Evolutionary conservation across 2,329 filamentous ascomycete species (phyloP).

Genomic region (Sporothrix sp.): DNA sequence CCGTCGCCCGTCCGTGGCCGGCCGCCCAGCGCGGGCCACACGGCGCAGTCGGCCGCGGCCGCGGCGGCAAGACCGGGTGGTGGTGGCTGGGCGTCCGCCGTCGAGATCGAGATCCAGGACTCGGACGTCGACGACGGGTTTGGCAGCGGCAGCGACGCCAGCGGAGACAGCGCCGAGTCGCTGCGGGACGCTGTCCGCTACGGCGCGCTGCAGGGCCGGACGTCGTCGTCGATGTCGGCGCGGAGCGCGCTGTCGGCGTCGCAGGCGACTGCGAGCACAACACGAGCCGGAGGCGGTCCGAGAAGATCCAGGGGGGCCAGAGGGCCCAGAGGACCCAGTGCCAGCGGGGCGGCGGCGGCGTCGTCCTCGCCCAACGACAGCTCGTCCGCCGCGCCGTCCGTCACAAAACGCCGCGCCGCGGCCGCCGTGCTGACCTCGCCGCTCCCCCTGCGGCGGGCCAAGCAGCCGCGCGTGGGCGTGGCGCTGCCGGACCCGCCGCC

Average conservation of each 20-base stretch:
- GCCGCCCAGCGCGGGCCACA: background rate
- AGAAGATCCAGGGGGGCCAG: too few species aligned
- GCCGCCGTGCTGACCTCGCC: slow-evolving; percentile 28
- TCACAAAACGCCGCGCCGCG: slow-evolving; percentile 13
- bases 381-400: slow-evolving; percentile 7
- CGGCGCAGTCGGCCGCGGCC: too few species aligned
- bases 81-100: too few species aligned
- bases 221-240: background rate
- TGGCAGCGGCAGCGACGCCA: background rate
- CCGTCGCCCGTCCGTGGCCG: background rate
- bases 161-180: slow-evolving; percentile 6
- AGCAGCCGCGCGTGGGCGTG: slow-evolving; percentile 10
- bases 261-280: too few species aligned
- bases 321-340: too few species aligned
- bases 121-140: slow-evolving; percentile 12
- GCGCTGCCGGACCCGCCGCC: slow-evolving; percentile 26
- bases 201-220: background rate
- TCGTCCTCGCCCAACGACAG: slow-evolving; percentile 6
- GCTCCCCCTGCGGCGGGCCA: slow-evolving; percentile 29
- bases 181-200: slow-evolving; percentile 1
- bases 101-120: slow-evolving; percentile 11
- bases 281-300: too few species aligned
- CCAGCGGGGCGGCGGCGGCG: background rate
- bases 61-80: too few species aligned
- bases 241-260: too few species aligned